Base-by-base conservation (phyloP, 331 rosid species). In the Malus hybrid region DNA sequence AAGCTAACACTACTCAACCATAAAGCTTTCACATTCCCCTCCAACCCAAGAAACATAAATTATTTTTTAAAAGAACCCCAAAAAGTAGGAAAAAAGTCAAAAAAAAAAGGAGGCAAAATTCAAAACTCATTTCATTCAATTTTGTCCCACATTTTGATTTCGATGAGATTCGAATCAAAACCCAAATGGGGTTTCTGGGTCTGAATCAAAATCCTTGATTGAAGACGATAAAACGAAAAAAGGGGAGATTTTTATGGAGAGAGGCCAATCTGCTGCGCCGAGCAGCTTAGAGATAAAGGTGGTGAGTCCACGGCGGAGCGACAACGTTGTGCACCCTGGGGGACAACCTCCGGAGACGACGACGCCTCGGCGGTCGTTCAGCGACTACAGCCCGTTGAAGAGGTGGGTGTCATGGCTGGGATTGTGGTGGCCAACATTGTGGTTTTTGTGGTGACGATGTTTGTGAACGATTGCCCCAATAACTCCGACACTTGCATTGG, bases 351-450 rank as follows among this genome's bases (percentile, higher is more conserved):
- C 71, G 16, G 31, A 57, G 65, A 29, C 73, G 65, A 29, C 73
- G 70, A 42, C 72, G 32, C 20, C 69, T 28, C n/a, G 67, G 6
- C 69, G 48, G 48, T 1, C 69, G 4, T 10, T 34, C 73, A 52
- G 12, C n/a, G 75, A 73, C 44, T 88, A 64, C 72, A 84, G 71
- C 65, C 89, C 87, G 15, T 92, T 90, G 75, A 80, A 75, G 70
- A 82, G 80, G 74, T 95, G 99, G 97, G 72, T 76, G 7, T 77
- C 99, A 12, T 92, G 97, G 99, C 80, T 92, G 69, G 90, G 4
- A 85, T 95, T 79, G 99, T 92, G 73, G 86, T 77, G 69, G 91
- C 84, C 70, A 95, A 95, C 82, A 59, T 83, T 79, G 76, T 27
- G 22, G 2, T 92, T 1, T 92, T 95, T 81, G 29, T 81, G 46